Percentiles rank a stretch among this genome's conserved stretches.
Evolutionary conservation across 257 asterid genomes (phyloP).

Genomic region (Phtheirospermum japonicum): DNA sequence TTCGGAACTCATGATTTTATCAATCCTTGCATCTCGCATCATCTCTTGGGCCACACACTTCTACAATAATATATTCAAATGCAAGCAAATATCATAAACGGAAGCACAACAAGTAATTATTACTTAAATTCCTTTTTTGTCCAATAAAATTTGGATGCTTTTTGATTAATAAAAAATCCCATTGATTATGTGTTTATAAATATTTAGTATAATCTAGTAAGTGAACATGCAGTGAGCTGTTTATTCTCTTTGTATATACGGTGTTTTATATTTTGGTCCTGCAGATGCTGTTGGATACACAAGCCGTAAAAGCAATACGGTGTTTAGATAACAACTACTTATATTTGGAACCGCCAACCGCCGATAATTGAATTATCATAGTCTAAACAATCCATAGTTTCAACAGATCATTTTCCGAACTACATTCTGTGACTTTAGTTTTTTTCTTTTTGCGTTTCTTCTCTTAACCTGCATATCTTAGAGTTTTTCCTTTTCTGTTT

Average conservation of each 20-base stretch:
- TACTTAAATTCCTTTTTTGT: constrained; percentile 7
- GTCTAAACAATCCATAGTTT: too few species aligned
- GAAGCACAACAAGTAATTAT: constrained; percentile 85
- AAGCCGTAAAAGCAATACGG: constrained; percentile 95
- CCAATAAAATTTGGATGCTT: constrained; percentile 1
- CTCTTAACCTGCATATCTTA: too few species aligned
- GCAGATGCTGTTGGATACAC: constrained; percentile 98
- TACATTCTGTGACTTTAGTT: too few species aligned
- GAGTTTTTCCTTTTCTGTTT: too few species aligned
- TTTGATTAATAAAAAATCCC: too few species aligned
- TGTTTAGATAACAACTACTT: too few species aligned
- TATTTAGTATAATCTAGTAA: background rate
- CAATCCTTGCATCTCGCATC: constrained; percentile 76
- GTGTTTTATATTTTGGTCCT: constrained; percentile 27
- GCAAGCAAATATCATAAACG: constrained; percentile 97
- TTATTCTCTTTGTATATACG: constrained; percentile 14
- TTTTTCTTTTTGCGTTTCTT: too few species aligned
- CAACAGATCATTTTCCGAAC: too few species aligned
- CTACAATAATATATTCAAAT: constrained; percentile 84
- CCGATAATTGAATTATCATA: too few species aligned
- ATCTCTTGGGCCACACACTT: constrained; percentile 93
- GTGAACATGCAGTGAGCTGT: constrained; percentile 11
- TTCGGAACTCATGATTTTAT: constrained; percentile 15
- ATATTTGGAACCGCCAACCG: too few species aligned
- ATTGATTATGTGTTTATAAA: constrained; percentile 7